Base-by-base conservation (phyloP, 2,329 filamentous ascomycete species). In the Paracoccidioides brasiliensis region DNA sequence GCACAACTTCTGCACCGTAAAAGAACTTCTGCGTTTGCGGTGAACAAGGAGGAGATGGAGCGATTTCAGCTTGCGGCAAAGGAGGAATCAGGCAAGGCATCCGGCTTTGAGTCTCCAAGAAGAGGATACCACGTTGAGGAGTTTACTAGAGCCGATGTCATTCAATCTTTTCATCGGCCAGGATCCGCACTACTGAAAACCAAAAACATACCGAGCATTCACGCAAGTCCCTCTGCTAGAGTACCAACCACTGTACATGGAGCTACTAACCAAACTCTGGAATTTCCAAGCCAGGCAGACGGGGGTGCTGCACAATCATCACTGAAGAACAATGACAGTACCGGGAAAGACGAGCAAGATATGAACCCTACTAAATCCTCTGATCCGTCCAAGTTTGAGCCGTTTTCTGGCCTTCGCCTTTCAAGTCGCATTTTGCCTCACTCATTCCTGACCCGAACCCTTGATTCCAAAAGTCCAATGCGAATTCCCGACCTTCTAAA, bases 381-480 rank as follows among this genome's bases (percentile, higher is more conserved):
- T 1, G 80, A 82, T 57, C 69, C 78, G 1, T 79, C 84, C 1
- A 80, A 81, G 48, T 94, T 93, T 63, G 93, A 98, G 64, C 80
- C 88, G 2, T 95, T 90, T 68, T 96, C 93, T 5, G 82, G 83
- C 35, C 76, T 90, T 41, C 90, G 96, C 66, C 78, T 98, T 12
- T 87, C 86, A 4, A 89, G 84, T 59, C 83, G 93, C 37, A 84
- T 89, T 41, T 79, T 97, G 48, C 86, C 90, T 1, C 90, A 97
- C 69, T 80, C 81, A 28, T 84, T 86, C 15, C 76, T 98, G 28
- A 83, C 86, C 2, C 83, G 90, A 30, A 88, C 88, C 3, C 76
- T 98, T 12, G 77, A 83, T 5, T 83, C 82, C 38, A 95, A 93
- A 69, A 88, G 86, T 53, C 76, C 85, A 2, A 86, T 90, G 62